phyloP scores from a whole-genome alignment of 2,329 filamentous ascomycete genomes.

The Talaromyces sp. region DNA sequence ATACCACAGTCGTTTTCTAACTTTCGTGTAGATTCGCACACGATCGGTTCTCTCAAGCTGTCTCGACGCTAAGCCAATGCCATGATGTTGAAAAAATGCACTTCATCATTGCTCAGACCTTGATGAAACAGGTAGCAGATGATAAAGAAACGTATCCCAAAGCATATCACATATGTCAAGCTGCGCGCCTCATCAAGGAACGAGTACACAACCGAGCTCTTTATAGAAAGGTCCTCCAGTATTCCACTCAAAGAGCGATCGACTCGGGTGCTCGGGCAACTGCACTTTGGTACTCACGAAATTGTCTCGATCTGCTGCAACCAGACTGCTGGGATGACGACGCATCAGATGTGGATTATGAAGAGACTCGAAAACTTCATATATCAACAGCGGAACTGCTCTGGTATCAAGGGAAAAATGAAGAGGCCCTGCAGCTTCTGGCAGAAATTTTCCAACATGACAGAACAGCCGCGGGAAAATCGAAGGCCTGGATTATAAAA shows the following conservation, averaged over 20 bases:
- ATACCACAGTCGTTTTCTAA: neutral
- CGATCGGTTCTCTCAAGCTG: constrained; percentile 78
- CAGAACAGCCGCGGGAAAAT: constrained; percentile 70
- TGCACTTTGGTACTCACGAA: constrained; percentile 74
- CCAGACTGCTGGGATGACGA: constrained; percentile 70
- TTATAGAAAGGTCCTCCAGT: constrained; percentile 72
- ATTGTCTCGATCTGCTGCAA: constrained; percentile 75
- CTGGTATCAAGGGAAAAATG: constrained; percentile 69
- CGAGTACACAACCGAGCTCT: constrained; percentile 57
- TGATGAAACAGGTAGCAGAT: constrained; percentile 68
- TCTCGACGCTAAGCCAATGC: constrained; percentile 64
- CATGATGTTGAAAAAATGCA: constrained; percentile 74
- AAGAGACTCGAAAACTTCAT: constrained; percentile 77
- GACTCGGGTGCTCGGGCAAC: constrained; percentile 80
- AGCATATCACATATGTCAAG: constrained; percentile 76
- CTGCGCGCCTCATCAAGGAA: constrained; percentile 68
- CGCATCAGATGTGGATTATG: constrained; percentile 70
- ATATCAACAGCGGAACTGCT: constrained; percentile 78
- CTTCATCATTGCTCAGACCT: constrained; percentile 76
- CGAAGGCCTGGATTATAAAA: constrained; percentile 76
- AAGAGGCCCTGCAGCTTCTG: constrained; percentile 65
- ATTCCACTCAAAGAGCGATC: constrained; percentile 71
- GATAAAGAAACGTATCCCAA: constrained; percentile 64
- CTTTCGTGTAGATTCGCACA: constrained; percentile 65
- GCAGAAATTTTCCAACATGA: constrained; percentile 66